phyloP scores from a whole-genome alignment of 306 rosid genomes.

The Ziziphus jujuba region DNA sequence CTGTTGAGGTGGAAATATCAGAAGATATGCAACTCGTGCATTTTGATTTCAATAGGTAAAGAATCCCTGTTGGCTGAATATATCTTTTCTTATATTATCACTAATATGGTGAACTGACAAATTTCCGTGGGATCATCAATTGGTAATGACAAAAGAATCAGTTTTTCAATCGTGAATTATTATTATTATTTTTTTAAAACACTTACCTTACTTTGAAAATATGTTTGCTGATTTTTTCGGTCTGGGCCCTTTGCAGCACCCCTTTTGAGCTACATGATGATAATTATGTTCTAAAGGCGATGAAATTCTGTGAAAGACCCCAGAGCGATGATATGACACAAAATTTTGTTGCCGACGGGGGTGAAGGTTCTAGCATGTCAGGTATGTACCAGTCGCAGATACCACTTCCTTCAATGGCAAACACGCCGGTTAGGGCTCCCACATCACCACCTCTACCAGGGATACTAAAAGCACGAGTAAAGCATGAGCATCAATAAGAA shows the following conservation, averaged over 20 bases:
- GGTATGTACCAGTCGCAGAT: conserved; percentile 59
- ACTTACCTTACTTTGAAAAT: neutral
- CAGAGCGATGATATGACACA: conserved; percentile 46
- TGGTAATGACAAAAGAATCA: neutral
- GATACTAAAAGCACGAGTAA: conserved; percentile 86
- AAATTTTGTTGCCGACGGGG: conserved; percentile 52
- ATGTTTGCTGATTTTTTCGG: neutral
- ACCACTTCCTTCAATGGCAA: conserved; percentile 45
- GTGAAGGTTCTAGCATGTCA: conserved; percentile 74
- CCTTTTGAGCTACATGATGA: conserved; percentile 99
- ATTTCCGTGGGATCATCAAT: conserved; percentile 1
- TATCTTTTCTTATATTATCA: neutral
- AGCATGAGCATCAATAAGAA: conserved; percentile 68
- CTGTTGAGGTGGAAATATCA: conserved; percentile 98
- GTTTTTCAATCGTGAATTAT: neutral
- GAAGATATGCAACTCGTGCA: conserved; percentile 99
- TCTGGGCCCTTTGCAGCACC: conserved; percentile 58
- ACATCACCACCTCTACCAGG: conserved; percentile 94
- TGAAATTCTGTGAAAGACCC: conserved; percentile 74
- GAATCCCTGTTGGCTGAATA: neutral
- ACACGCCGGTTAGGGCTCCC: conserved; percentile 61
- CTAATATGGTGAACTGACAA: neutral
- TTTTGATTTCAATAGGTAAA: conserved; percentile 95
- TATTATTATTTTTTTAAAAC: too few species aligned
- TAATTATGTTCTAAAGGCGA: conserved; percentile 85